A percentile compares a stretch with the other conserved stretches of the same genome.
These are phyloP conservation scores for Lumnitzera littorea DNA, from an alignment of 345 rosid species.

Conservation along the genomic window DNA sequence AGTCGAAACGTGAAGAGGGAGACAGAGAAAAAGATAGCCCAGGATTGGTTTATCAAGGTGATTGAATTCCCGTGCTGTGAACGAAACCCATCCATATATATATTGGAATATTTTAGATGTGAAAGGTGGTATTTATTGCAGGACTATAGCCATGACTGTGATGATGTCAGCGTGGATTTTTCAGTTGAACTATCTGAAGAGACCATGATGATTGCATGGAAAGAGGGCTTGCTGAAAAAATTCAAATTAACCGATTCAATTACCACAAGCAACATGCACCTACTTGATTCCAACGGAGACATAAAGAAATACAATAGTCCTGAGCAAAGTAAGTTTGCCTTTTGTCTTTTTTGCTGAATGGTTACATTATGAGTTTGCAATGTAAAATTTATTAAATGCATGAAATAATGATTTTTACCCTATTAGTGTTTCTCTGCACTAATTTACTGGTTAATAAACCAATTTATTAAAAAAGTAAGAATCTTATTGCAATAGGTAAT, in stretches of 20 bases:
- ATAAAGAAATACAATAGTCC: slow-evolving; percentile 83
- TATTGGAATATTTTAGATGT: no score
- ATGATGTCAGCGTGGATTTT: slow-evolving; percentile 37
- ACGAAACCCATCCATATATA: no score
- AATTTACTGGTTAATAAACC: neutral
- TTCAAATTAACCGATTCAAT: slow-evolving; percentile 48
- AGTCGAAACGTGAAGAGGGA: slow-evolving; percentile 3
- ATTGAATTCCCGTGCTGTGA: neutral
- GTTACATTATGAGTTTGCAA: neutral
- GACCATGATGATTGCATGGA: slow-evolving; percentile 43
- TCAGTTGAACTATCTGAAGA: slow-evolving; percentile 44
- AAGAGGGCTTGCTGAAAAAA: slow-evolving; percentile 83
- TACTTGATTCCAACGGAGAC: slow-evolving; percentile 55
- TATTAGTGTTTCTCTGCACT: neutral
- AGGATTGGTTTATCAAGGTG: slow-evolving; percentile 58
- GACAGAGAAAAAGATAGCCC: neutral
- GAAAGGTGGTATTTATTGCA: no score
- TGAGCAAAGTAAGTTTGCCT: slow-evolving; percentile 55
- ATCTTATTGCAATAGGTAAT: no score
- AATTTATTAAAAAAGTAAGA: no score
- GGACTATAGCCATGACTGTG: slow-evolving; percentile 19
- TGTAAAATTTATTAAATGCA: no score
- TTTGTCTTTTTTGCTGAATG: neutral
- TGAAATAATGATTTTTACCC: no score
- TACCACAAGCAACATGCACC: slow-evolving; percentile 74